Evolutionary conservation across 176 grass and related monocot genomes (phyloP).

Genomic region (Secale cereale): DNA sequence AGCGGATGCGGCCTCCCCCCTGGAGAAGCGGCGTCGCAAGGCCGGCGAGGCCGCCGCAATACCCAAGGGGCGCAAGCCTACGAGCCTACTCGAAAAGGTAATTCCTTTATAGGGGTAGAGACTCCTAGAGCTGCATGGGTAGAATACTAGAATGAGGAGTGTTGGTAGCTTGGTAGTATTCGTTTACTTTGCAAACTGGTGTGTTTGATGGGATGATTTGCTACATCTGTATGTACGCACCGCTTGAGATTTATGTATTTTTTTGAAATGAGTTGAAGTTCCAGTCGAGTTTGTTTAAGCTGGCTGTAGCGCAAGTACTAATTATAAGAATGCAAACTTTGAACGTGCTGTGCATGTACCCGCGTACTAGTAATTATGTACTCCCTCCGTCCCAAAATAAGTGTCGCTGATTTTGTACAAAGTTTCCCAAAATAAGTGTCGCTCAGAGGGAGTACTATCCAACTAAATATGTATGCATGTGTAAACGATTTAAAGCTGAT

Average conservation of each 20-base stretch:
- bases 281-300: not conserved
- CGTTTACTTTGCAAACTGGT: not conserved
- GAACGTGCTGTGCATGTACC: not conserved
- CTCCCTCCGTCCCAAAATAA: too few relatives aligned
- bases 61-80: conserved; percentile 28
- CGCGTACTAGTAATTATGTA: not conserved
- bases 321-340: not conserved
- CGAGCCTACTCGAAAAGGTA: conserved; percentile 65
- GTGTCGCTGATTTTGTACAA: too few relatives aligned
- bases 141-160: not conserved
- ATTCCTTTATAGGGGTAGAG: not conserved
- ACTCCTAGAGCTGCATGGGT: not conserved
- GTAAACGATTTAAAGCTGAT: not conserved
- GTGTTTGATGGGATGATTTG: not conserved
- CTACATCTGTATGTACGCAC: not conserved
- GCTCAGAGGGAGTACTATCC: not conserved
- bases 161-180: not conserved
- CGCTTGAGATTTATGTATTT: not conserved
- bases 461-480: not conserved
- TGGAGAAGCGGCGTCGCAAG: conserved; percentile 33
- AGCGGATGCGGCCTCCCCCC: not conserved
- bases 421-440: too few relatives aligned
- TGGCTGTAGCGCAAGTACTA: not conserved
- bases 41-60: not conserved
- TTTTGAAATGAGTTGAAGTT: not conserved